Conservation (phyloP, 2,329 filamentous ascomycete species). For the Zymoseptoria passerinii region DNA sequence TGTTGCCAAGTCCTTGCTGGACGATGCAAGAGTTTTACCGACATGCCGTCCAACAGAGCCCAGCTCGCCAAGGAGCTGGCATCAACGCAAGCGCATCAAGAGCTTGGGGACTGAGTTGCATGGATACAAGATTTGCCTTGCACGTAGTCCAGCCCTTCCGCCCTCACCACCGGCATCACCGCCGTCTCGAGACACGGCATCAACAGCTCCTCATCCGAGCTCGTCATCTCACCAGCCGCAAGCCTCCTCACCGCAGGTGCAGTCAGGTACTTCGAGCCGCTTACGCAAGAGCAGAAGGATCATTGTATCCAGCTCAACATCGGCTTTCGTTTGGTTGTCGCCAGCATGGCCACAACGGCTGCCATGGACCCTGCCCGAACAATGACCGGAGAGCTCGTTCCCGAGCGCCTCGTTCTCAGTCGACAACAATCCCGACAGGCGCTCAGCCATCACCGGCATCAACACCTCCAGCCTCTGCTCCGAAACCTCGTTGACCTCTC, state of each 20-base stretch:
- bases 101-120: not conserved
- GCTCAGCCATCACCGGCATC: not conserved
- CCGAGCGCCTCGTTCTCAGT: not conserved
- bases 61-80: not conserved
- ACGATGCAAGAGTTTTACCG: too few species aligned
- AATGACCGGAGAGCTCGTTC: not conserved
- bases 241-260: too few species aligned
- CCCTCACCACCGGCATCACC: too few species aligned
- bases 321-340: not conserved
- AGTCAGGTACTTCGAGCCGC: too few species aligned
- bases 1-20: too few species aligned
- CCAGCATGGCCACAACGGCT: not conserved
- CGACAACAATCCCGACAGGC: too few species aligned
- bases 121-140: not conserved
- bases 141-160: not conserved
- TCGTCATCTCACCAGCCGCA: not conserved
- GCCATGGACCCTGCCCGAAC: not conserved
- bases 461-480: not conserved
- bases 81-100: not conserved
- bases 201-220: not conserved
- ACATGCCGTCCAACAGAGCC: not conserved
- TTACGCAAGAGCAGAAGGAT: too few species aligned
- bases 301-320: too few species aligned
- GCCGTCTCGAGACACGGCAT: not conserved
- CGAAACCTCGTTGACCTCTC: not conserved